These are phyloP conservation scores for Candida ovalis DNA, from an alignment of 805 yeast species.

Conservation along the genomic window DNA sequence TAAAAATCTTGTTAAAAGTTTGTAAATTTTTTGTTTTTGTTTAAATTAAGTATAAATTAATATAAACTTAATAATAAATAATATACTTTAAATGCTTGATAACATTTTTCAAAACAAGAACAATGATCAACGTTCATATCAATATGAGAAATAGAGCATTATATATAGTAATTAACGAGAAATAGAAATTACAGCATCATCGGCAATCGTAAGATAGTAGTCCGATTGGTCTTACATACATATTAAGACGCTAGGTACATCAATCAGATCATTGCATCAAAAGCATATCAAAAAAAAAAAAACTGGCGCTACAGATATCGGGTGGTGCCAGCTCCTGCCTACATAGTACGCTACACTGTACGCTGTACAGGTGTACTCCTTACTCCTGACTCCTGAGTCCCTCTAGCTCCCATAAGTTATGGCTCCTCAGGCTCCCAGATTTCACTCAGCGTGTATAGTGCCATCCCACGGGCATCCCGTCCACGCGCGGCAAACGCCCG, in stretches of 20 bases:
- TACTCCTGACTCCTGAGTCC: too few species aligned
- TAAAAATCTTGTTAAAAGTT: not conserved
- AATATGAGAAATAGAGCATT: not conserved
- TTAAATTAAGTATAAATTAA: not conserved
- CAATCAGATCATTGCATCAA: too few species aligned
- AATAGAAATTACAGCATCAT: not conserved
- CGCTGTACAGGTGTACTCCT: too few species aligned
- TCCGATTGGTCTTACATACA: not conserved
- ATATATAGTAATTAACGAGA: not conserved
- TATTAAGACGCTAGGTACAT: too few species aligned
- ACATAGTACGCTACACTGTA: too few species aligned
- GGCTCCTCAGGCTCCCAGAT: too few species aligned
- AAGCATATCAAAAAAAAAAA: too few species aligned
- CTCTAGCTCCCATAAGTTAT: too few species aligned
- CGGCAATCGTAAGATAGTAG: slow-evolving; percentile 1
- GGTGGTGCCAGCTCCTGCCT: not conserved
- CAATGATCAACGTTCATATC: too few species aligned
- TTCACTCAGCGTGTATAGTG: too few species aligned
- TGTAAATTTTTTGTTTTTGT: not conserved
- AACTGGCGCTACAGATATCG: not conserved
- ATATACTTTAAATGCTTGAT: too few species aligned
- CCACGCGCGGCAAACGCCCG: not conserved
- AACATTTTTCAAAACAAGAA: too few species aligned
- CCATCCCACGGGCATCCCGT: not conserved
- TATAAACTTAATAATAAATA: not conserved